Evolutionary conservation across 306 rosid genomes (phyloP).

Genomic region (Corylus avellana): DNA sequence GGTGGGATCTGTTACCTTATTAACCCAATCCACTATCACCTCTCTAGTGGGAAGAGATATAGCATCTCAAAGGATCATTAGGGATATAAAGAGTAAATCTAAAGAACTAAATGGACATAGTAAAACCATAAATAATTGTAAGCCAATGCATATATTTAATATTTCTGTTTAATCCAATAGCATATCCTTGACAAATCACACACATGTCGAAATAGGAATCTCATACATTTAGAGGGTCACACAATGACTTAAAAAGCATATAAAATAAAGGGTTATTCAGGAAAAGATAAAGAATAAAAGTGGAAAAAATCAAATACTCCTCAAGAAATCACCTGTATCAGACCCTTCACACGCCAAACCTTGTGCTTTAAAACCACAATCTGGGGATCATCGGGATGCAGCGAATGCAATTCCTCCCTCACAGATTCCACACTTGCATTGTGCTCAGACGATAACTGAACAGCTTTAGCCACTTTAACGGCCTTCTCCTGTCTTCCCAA

Average conservation of each 20-base stretch:
- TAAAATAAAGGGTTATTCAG: conserved; percentile 17
- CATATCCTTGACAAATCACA: neutral
- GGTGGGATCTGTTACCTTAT: neutral
- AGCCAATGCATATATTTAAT: neutral
- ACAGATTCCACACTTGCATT: conserved; percentile 87
- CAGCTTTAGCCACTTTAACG: conserved; percentile 63
- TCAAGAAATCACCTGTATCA: conserved; percentile 73
- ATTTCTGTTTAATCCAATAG: neutral
- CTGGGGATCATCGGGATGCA: conserved; percentile 95
- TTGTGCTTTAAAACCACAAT: conserved; percentile 84
- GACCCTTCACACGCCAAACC: conserved; percentile 99
- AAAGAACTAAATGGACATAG: neutral
- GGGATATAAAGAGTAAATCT: neutral
- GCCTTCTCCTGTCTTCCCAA: conserved; percentile 64
- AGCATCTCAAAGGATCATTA: neutral
- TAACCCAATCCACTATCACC: neutral
- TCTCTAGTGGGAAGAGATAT: neutral
- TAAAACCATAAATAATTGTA: neutral
- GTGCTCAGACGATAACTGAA: conserved; percentile 89
- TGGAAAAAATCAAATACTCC: neutral
- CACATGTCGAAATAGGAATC: neutral
- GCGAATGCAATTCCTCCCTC: conserved; percentile 70
- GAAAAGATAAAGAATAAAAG: conserved; percentile 13
- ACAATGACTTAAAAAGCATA: neutral
- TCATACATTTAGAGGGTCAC: neutral